phyloP scores from a whole-genome alignment of 1,284 basidiomycete genomes.

The Irpex sp. region DNA sequence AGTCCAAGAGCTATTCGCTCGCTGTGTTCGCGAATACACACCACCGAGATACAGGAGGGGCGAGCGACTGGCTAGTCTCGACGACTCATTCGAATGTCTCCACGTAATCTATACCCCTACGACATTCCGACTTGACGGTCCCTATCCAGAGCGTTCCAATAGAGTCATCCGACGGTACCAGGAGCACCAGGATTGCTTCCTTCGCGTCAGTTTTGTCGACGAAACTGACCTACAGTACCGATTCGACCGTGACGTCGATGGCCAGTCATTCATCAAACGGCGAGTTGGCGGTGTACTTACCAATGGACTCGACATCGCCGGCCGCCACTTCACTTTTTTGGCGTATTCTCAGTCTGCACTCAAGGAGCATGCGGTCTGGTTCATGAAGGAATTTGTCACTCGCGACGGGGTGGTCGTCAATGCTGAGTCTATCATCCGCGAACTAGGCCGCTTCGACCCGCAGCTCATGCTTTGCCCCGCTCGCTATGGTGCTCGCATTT shows the following conservation, averaged over 20 bases:
- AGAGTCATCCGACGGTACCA: constrained; percentile 54
- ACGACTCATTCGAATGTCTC: constrained; percentile 47
- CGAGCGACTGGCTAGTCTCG: neutral
- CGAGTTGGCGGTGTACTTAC: constrained; percentile 41
- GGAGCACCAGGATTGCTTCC: constrained; percentile 48
- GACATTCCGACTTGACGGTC: constrained; percentile 52
- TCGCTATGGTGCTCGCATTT: constrained; percentile 66
- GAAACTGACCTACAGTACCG: constrained; percentile 48
- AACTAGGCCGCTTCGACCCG: constrained; percentile 53
- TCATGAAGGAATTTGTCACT: constrained; percentile 43
- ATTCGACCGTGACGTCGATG: constrained; percentile 50
- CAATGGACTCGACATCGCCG: constrained; percentile 45
- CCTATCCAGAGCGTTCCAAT: constrained; percentile 63
- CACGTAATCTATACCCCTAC: constrained; percentile 63
- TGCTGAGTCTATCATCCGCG: constrained; percentile 44
- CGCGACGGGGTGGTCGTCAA: constrained; percentile 29
- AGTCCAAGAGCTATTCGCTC: constrained; percentile 12
- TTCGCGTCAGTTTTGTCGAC: constrained; percentile 63
- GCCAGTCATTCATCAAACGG: constrained; percentile 37
- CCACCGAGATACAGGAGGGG: constrained; percentile 1
- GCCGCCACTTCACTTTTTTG: constrained; percentile 51
- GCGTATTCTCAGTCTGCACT: constrained; percentile 56
- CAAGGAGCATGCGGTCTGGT: constrained; percentile 58
- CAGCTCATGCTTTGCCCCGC: constrained; percentile 58
- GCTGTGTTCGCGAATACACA: constrained; percentile 9